These are phyloP conservation scores for Myriosclerotinia duriaeana DNA, from an alignment of 2,329 filamentous ascomycete species.

Conservation along the genomic window DNA sequence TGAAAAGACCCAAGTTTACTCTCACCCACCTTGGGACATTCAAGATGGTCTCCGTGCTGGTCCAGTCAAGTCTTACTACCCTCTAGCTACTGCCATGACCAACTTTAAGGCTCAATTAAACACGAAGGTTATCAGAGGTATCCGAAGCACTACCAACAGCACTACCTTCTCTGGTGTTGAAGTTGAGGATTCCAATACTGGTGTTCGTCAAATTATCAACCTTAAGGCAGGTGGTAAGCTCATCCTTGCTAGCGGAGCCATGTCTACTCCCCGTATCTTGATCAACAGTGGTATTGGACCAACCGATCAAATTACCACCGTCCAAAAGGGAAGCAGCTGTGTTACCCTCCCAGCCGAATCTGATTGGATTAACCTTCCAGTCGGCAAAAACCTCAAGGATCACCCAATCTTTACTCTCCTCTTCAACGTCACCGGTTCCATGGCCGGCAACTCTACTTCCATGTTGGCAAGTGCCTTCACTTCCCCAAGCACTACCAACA, in stretches of 20 bases:
- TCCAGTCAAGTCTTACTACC: conserved; percentile 68
- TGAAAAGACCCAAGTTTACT: conserved; percentile 63
- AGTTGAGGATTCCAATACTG: conserved; percentile 32
- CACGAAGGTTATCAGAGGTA: conserved; percentile 61
- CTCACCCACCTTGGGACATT: conserved; percentile 66
- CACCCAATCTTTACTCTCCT: conserved; percentile 49
- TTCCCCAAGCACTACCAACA: conserved; percentile 46
- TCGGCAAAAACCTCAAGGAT: conserved; percentile 58
- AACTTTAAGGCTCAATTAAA: conserved; percentile 68
- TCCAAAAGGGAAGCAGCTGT: conserved; percentile 31
- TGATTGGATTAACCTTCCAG: conserved; percentile 59
- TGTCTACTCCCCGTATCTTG: conserved; percentile 36
- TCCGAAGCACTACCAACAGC: conserved; percentile 51
- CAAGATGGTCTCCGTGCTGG: conserved; percentile 62
- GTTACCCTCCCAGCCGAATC: conserved; percentile 46
- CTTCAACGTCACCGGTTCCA: conserved; percentile 30
- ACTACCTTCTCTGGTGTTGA: conserved; percentile 65
- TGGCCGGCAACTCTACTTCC: conserved; percentile 11
- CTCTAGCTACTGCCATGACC: conserved; percentile 54
- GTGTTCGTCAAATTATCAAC: conserved; percentile 42
- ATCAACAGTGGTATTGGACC: conserved; percentile 39
- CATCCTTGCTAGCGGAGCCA: conserved; percentile 32
- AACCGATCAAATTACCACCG: conserved; percentile 42
- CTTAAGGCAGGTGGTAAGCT: conserved; percentile 34
- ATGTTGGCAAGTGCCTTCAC: conserved; percentile 43